Percentiles rank a stretch among this genome's conserved stretches.
These are phyloP conservation scores for Microbotryum intermedium DNA, from an alignment of 1,284 basidiomycete genomes.

Conservation along the genomic window DNA sequence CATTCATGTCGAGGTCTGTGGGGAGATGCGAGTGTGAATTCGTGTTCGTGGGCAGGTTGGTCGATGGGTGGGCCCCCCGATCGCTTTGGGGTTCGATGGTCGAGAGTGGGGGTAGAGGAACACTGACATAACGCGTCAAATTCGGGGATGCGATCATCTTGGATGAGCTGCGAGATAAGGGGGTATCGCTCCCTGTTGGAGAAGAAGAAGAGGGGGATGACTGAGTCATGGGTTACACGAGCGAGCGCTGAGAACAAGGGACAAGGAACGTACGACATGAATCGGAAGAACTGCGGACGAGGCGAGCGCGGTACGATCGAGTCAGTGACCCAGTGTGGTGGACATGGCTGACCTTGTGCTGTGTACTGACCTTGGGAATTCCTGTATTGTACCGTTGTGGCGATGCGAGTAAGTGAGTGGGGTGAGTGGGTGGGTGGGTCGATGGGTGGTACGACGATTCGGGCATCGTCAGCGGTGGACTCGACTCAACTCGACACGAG, in stretches of 20 bases:
- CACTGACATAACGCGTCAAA: constrained; percentile 37
- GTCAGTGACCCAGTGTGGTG: background rate
- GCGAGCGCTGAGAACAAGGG: background rate
- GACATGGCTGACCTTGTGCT: background rate
- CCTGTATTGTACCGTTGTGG: constrained; percentile 5
- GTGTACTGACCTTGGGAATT: constrained; percentile 24
- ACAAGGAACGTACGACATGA: constrained; percentile 29
- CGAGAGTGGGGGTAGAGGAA: too few relatives aligned
- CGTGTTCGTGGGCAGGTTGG: too few relatives aligned
- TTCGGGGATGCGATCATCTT: constrained; percentile 95
- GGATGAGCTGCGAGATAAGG: constrained; percentile 91
- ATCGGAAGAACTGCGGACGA: constrained; percentile 29
- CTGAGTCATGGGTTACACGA: background rate
- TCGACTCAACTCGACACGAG: too few relatives aligned
- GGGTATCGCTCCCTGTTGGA: constrained; percentile 81
- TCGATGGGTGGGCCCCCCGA: background rate
- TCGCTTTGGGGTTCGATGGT: too few relatives aligned
- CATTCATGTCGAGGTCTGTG: constrained; percentile 82
- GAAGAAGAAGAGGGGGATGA: too few relatives aligned
- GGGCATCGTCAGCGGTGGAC: too few relatives aligned
- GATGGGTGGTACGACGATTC: too few relatives aligned
- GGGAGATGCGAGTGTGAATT: background rate
- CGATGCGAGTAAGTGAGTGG: background rate
- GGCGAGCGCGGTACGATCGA: background rate
- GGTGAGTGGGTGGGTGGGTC: too few relatives aligned